Conservation (phyloP, 1,284 basidiomycete species). For the Cryptococcus sp. region DNA sequence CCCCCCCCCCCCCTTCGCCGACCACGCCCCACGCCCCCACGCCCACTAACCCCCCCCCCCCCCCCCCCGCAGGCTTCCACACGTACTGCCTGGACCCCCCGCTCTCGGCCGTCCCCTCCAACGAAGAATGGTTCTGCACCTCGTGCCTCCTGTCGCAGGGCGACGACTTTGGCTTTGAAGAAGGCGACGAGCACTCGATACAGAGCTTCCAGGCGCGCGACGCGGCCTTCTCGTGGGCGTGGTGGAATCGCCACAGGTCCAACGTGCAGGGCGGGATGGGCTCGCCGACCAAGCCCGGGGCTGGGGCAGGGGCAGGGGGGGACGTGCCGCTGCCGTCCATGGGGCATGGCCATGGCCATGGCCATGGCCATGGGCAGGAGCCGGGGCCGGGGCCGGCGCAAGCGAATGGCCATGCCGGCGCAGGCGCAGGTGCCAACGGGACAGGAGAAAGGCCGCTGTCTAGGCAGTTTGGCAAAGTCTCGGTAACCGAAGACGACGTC, state of each 20-base stretch:
- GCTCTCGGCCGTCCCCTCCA: conserved; percentile 74
- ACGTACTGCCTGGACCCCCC: conserved; percentile 95
- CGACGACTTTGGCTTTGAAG: conserved; percentile 98
- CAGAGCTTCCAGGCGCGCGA: conserved; percentile 90
- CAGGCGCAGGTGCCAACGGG: conserved; percentile 1
- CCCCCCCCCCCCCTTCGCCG: not conserved
- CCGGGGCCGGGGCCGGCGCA: too few species aligned
- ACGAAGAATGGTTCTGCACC: conserved; percentile 91
- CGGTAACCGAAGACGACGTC: conserved; percentile 80
- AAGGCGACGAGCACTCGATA: conserved; percentile 92
- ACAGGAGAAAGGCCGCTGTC: conserved; percentile 23
- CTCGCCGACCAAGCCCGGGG: too few species aligned
- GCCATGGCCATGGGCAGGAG: too few species aligned
- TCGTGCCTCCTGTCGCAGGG: conserved; percentile 88
- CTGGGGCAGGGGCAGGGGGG: too few species aligned
- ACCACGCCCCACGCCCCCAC: too few species aligned
- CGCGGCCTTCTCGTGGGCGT: conserved; percentile 76
- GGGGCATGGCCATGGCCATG: too few species aligned
- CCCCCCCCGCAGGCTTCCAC: conserved; percentile 69
- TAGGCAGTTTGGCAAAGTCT: conserved; percentile 58
- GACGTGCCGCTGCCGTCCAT: too few species aligned
- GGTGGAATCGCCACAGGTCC: conserved; percentile 73
- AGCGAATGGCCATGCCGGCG: too few species aligned
- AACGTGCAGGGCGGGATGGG: too few species aligned
- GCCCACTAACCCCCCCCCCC: not conserved